Conservation (phyloP, 208 protist genomes). For the Naegleria lovaniensis region DNA sequence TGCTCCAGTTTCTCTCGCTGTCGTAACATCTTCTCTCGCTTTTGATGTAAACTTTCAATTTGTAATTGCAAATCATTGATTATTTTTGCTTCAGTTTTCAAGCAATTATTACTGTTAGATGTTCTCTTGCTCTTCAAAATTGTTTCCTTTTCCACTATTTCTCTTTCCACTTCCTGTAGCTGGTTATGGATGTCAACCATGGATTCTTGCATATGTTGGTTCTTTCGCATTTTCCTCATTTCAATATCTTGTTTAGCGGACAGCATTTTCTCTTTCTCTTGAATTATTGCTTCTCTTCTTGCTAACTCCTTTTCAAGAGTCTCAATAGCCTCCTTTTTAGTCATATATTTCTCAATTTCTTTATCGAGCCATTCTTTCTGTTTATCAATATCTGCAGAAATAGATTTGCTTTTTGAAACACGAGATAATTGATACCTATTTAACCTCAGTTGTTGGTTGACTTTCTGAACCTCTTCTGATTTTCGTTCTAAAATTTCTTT, state of each 20-base stretch:
- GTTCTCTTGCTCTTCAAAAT: background rate
- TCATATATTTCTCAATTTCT: slow-evolving; percentile 26
- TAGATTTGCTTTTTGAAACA: background rate
- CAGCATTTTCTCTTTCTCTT: slow-evolving; percentile 22
- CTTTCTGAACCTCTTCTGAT: slow-evolving; percentile 10
- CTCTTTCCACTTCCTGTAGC: background rate
- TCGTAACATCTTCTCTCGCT: background rate
- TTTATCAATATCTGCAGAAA: background rate
- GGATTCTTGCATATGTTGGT: background rate
- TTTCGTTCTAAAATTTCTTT: background rate
- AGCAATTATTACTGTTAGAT: background rate
- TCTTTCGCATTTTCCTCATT: background rate
- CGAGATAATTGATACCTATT: background rate
- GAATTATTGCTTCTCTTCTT: slow-evolving; percentile 25
- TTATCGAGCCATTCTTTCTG: slow-evolving; percentile 8
- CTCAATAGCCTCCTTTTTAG: slow-evolving; percentile 21
- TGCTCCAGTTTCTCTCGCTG: background rate
- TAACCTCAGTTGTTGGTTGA: background rate
- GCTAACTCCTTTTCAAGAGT: slow-evolving; percentile 1
- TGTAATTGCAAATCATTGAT: background rate
- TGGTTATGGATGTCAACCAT: slow-evolving; percentile 1
- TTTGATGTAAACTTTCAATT: background rate
- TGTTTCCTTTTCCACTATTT: slow-evolving; percentile 13
- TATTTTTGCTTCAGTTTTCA: background rate
- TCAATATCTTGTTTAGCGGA: background rate